Evolutionary conservation across 2,329 filamentous ascomycete species (phyloP).

Genomic region (Cercospora sojina): DNA sequence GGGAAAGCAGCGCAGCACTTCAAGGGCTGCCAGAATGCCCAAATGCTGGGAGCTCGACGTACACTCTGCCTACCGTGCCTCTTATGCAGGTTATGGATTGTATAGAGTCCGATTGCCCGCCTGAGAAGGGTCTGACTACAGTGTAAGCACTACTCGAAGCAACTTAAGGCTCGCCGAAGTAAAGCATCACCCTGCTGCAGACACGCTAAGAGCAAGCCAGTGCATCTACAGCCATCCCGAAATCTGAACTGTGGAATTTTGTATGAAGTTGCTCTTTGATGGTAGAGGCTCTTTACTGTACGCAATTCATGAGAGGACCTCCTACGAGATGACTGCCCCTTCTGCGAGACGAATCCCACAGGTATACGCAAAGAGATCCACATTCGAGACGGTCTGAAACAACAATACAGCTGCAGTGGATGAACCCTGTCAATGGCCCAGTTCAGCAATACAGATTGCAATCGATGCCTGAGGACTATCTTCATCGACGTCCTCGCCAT

Average conservation of each 20-base stretch:
- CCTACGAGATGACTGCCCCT: background rate
- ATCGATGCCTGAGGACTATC: background rate
- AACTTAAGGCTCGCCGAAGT: background rate
- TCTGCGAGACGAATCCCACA: background rate
- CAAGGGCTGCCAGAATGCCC: background rate
- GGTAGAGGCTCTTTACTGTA: background rate
- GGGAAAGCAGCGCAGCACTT: no score
- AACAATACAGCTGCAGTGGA: background rate
- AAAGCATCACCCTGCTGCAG: background rate
- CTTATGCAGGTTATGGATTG: background rate
- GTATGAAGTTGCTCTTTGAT: background rate
- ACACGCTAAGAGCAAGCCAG: background rate
- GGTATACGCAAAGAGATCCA: background rate
- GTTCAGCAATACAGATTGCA: background rate
- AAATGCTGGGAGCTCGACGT: background rate
- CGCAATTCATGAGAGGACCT: background rate
- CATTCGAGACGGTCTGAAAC: background rate
- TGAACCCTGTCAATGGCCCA: background rate
- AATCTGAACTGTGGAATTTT: background rate
- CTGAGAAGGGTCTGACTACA: background rate
- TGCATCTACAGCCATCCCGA: background rate
- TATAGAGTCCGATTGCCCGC: background rate
- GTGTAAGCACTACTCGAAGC: background rate
- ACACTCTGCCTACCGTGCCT: background rate
- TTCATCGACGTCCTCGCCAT: background rate